Conservation (phyloP, 352 stramenopile genomes). For the Pythium biforme region DNA sequence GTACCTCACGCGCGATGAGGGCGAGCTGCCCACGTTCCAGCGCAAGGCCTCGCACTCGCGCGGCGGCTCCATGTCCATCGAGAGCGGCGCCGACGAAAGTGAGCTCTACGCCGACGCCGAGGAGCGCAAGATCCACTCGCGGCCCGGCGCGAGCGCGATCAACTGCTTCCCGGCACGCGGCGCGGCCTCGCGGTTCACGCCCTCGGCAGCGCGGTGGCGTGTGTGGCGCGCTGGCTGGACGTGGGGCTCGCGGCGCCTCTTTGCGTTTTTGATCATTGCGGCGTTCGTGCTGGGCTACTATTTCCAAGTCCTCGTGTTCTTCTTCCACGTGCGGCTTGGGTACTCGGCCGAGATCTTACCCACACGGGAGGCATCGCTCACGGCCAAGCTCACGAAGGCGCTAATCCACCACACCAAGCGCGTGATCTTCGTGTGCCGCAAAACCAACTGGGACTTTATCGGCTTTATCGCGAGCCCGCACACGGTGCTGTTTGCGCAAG, state of each 20-base stretch:
- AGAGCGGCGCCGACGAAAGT: constrained; percentile 25
- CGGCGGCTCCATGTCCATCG: constrained; percentile 25
- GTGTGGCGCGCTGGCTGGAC: constrained; percentile 6
- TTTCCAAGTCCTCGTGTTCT: constrained; percentile 65
- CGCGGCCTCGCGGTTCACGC: background rate
- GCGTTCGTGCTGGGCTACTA: constrained; percentile 68
- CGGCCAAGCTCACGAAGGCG: constrained; percentile 45
- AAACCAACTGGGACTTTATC: constrained; percentile 80
- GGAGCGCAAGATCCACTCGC: constrained; percentile 26
- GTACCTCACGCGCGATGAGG: constrained; percentile 24
- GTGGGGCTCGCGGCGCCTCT: constrained; percentile 18
- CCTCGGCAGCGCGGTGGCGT: background rate
- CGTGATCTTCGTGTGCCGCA: constrained; percentile 68
- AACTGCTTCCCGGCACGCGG: constrained; percentile 11
- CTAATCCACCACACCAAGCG: constrained; percentile 57
- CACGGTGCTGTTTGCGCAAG: constrained; percentile 62
- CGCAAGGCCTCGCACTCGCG: constrained; percentile 22
- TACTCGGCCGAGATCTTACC: constrained; percentile 53
- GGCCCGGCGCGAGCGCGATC: background rate
- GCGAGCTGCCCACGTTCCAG: constrained; percentile 28
- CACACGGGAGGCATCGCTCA: constrained; percentile 39
- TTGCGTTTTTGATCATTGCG: constrained; percentile 19
- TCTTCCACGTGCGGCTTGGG: constrained; percentile 55
- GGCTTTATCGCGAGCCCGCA: constrained; percentile 65
- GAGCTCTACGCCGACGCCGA: constrained; percentile 18